phyloP scores from a whole-genome alignment of 169 alveolate genomes.

The Toxoplasma gondii region DNA sequence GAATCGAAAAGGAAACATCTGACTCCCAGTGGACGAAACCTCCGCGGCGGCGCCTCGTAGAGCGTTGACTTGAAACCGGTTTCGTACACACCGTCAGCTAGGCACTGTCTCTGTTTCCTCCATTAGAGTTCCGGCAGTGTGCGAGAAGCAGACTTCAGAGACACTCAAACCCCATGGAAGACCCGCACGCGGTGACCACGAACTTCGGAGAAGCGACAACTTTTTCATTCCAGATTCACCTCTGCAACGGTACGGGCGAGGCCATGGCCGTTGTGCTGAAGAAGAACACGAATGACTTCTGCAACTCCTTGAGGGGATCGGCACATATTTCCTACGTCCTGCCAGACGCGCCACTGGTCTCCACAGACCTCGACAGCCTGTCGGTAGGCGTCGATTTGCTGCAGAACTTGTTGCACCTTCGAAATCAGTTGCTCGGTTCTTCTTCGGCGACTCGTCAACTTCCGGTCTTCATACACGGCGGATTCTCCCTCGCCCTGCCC shows the following conservation, averaged over 20 bases:
- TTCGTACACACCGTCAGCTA: too few species aligned
- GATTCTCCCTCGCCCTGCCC: not conserved
- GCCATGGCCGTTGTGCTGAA: constrained; percentile 31
- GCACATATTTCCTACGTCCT: constrained; percentile 42
- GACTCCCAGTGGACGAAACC: too few species aligned
- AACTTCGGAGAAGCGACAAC: too few species aligned
- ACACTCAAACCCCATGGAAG: too few species aligned
- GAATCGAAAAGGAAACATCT: too few species aligned
- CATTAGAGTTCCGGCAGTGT: too few species aligned
- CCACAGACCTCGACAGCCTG: constrained; percentile 12
- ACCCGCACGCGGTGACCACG: too few species aligned
- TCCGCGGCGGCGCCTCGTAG: too few species aligned
- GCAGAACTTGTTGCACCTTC: not conserved
- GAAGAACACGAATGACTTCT: constrained; percentile 32
- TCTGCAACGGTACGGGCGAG: constrained; percentile 47
- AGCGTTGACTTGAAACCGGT: too few species aligned
- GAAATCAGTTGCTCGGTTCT: not conserved
- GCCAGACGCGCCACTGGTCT: constrained; percentile 69
- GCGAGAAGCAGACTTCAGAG: too few species aligned
- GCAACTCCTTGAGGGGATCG: constrained; percentile 35
- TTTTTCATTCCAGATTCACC: constrained; percentile 2
- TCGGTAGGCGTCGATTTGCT: not conserved
- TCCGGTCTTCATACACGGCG: not conserved
- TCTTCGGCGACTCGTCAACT: not conserved
- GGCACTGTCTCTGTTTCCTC: too few species aligned